Conservation (phyloP, 306 rosid genomes). For the Cicer pinnatifidum region DNA sequence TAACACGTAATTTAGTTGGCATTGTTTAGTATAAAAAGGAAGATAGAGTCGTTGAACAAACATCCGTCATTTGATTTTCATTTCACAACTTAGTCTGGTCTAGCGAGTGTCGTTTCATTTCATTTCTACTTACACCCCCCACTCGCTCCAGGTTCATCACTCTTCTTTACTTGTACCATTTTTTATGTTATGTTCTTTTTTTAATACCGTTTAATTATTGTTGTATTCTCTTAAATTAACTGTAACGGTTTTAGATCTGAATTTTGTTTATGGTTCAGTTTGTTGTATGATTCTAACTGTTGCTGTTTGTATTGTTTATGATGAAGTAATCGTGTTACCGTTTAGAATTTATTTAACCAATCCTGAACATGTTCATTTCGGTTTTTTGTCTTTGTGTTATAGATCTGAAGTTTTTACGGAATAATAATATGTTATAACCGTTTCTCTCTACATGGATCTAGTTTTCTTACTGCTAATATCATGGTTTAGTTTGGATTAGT, state of each 20-base stretch:
- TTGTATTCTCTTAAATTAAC: neutral
- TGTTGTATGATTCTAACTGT: neutral
- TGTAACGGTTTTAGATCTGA: slow-evolving; percentile 41
- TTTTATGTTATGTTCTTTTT: neutral
- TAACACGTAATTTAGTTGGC: slow-evolving; percentile 44
- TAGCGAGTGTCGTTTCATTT: slow-evolving; percentile 5
- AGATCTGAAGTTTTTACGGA: slow-evolving; percentile 32
- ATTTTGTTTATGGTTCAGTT: slow-evolving; percentile 5
- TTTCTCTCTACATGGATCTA: slow-evolving; percentile 3
- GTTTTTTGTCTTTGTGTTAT: slow-evolving; percentile 18
- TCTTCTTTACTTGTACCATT: neutral
- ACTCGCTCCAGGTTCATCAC: slow-evolving; percentile 50
- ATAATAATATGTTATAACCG: neutral
- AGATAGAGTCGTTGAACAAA: neutral
- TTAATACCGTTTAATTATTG: neutral
- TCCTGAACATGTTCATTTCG: slow-evolving; percentile 1
- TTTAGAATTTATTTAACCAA: slow-evolving; percentile 20
- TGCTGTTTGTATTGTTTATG: neutral
- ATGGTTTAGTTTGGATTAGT: neutral
- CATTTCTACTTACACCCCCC: neutral
- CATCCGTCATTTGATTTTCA: neutral
- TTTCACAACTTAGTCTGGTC: neutral
- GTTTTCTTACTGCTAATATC: slow-evolving; percentile 3
- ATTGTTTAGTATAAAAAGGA: slow-evolving; percentile 50
- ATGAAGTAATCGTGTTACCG: neutral